Base-by-base conservation (phyloP, 2,329 filamentous ascomycete genomes). In the Colletotrichum tropicicola region DNA sequence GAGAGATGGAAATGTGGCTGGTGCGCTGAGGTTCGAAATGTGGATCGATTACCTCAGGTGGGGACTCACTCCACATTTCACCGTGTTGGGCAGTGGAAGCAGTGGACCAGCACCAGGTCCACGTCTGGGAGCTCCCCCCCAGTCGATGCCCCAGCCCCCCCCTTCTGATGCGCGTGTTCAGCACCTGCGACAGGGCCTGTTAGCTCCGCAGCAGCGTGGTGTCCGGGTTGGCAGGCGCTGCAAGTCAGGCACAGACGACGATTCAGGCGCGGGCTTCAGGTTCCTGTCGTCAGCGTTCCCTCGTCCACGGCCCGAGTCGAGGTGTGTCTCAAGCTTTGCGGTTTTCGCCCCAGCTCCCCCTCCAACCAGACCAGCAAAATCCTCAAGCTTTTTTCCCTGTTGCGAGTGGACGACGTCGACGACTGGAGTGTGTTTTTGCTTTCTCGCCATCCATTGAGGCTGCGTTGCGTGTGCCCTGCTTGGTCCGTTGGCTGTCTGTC, bases 161-260 rank as follows among this genome's bases (percentile, higher is more conserved):
- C 19, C 39, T 13, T 55, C 27, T 55, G 52, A 44, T 55, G 39
- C 54, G 28, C 27, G n/a, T n/a, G n/a, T 23, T 19, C 54, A 59
- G 41, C 30, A 61, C 58, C 17, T 61, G 54, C 25, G 47, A 59
- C 60, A 61, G 47, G 61, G 30, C 49, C 32, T 55, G n/a, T 60
- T 44, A 49, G 57, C 61, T 65, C 61, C 61, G 57, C 57, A 48
- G 25, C 49, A 61, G 61, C 56, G 23, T 61, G 56, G 60, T 43
- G 39, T 55, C 60, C 30, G 27, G 53, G 39, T 43, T 43, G 28
- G 13, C 27, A 51, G 53, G n/a, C 23, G 56, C 30, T 28, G 41
- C 43, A 49, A 52, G 48, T 53, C 43, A 54, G 56, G 61, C 48
- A 48, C n/a, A n/a, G n/a, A n/a, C n/a, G n/a, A n/a, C 44, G 35